Conservation (phyloP, 73 alveolate species). For the Strombidium stylifer region DNA sequence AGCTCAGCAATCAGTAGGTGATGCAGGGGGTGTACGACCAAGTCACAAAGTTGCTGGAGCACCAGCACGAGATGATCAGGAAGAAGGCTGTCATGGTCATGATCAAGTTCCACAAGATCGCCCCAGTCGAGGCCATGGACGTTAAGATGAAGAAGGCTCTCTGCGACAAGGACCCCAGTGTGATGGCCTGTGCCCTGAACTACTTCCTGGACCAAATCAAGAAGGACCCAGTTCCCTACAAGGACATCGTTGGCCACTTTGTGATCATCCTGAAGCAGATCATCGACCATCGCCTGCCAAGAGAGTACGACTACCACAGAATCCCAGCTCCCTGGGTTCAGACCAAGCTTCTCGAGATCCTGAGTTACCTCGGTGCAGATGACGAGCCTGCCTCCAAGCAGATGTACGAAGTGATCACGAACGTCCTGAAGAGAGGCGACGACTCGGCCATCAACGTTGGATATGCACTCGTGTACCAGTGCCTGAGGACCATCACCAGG, state of each 20-base stretch:
- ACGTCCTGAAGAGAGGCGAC: conserved; percentile 92
- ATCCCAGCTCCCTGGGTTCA: conserved; percentile 99
- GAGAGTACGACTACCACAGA: conserved; percentile 98
- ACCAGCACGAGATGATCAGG: conserved; percentile 91
- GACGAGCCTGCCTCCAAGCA: conserved; percentile 91
- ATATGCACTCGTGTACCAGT: conserved; percentile 96
- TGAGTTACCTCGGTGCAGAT: conserved; percentile 91
- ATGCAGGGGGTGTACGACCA: conserved; percentile 87
- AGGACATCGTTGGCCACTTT: conserved; percentile 85
- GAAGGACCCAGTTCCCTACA: conserved; percentile 80
- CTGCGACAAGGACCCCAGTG: conserved; percentile 98
- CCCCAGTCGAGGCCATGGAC: conserved; percentile 82
- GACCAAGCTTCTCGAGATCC: conserved; percentile 86
- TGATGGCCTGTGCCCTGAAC: conserved; percentile 95
- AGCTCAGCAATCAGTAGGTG: conserved; percentile 84
- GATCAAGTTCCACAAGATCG: conserved; percentile 73
- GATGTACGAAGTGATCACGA: conserved; percentile 94
- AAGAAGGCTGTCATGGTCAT: conserved; percentile 98
- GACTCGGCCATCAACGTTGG: conserved; percentile 96
- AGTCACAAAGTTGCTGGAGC: conserved; percentile 82
- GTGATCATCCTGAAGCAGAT: conserved; percentile 83
- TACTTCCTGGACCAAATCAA: conserved; percentile 76
- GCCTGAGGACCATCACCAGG: conserved; percentile 92
- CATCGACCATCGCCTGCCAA: conserved; percentile 92
- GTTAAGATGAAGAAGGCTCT: conserved; percentile 91